Conservation (phyloP, 768 basidiomycete species). For the Leccinellum rugosiceps region DNA sequence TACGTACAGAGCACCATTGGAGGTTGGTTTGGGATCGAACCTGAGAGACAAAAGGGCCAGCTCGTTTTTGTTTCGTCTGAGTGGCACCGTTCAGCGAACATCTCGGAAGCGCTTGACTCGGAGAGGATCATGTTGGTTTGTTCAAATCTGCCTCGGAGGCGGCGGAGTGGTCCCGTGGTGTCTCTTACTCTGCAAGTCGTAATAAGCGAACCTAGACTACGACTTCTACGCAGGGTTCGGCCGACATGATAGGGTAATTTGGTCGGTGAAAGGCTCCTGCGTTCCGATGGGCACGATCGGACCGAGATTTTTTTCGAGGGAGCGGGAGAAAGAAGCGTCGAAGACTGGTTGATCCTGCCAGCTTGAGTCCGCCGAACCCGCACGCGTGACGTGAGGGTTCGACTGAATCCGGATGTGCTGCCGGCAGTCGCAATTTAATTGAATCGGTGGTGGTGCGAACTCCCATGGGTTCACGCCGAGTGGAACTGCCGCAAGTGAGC, state of each 20-base stretch:
- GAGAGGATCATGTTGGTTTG: not conserved
- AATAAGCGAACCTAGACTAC: not conserved
- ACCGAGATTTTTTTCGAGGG: not conserved
- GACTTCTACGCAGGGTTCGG: not conserved
- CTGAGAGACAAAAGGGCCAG: not conserved
- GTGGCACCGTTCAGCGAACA: not conserved
- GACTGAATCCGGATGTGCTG: not conserved
- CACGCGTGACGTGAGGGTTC: not conserved
- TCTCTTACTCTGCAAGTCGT: not conserved
- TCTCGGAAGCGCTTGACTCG: not conserved
- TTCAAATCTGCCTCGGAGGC: not conserved
- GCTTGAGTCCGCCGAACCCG: not conserved
- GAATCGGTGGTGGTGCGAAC: not conserved
- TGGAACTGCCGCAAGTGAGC: not conserved
- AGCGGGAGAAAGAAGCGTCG: not conserved
- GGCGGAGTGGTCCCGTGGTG: not conserved
- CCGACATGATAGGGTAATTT: not conserved
- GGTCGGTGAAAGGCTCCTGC: not conserved
- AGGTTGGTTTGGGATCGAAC: not conserved
- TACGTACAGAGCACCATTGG: slow-evolving; percentile 8
- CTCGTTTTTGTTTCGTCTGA: not conserved
- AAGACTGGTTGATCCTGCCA: not conserved
- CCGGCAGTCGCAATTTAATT: not conserved
- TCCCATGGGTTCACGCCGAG: not conserved
- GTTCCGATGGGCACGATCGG: not conserved